phyloP scores from a whole-genome alignment of 139 green algal genomes.

The Chlamydomonas sphaeroides region DNA sequence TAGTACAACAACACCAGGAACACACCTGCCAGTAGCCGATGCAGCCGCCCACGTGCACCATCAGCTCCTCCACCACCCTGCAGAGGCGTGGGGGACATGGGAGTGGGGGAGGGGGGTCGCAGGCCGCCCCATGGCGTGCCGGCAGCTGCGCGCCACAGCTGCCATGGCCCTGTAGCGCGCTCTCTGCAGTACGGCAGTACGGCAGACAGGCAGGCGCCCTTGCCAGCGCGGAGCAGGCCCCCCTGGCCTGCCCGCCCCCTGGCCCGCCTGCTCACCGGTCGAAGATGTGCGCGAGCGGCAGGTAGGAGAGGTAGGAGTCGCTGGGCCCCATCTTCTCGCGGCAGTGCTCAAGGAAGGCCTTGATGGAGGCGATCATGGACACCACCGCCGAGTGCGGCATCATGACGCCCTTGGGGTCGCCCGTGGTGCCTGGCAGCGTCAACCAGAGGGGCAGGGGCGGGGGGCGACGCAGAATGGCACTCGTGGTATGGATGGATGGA shows the following conservation, averaged over 20 bases:
- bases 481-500: too few species aligned
- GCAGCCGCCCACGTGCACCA: conserved; percentile 64
- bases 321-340: conserved; percentile 38
- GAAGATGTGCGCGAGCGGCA: conserved; percentile 84
- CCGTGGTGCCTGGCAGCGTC: conserved; percentile 20
- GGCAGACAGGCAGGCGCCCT: too few species aligned
- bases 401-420: conserved; percentile 85
- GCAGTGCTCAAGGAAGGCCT: conserved; percentile 60
- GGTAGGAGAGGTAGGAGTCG: conserved; percentile 77
- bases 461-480: too few species aligned
- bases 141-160: too few species aligned
- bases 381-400: conserved; percentile 80
- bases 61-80: conserved; percentile 67
- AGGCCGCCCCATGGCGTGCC: too few species aligned
- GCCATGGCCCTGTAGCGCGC: too few species aligned
- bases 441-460: too few species aligned
- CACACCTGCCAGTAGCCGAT: conserved; percentile 78
- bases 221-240: too few species aligned
- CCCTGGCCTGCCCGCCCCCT: too few species aligned
- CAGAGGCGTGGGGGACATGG: not conserved
- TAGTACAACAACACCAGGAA: too few species aligned
- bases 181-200: too few species aligned
- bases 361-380: conserved; percentile 59
- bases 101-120: not conserved
- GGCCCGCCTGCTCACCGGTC: too few species aligned